These are phyloP conservation scores for Platanus orientalis DNA, from an alignment of 164 flowering plant genomes.

Conservation along the genomic window DNA sequence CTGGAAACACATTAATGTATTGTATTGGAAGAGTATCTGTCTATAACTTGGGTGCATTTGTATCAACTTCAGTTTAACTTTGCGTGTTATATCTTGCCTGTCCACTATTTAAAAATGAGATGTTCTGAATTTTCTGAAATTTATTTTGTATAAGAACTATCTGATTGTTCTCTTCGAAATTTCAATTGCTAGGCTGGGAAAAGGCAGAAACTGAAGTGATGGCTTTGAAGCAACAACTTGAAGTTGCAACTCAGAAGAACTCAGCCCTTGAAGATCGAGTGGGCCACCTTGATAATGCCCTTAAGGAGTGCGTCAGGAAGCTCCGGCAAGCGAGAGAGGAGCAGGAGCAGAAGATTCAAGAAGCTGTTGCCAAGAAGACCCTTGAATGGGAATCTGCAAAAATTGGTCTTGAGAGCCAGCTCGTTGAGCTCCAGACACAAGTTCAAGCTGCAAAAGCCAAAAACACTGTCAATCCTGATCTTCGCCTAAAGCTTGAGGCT, in stretches of 20 bases:
- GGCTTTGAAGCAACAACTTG: constrained; percentile 63
- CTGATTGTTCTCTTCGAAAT: background rate
- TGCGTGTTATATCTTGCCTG: too few species aligned
- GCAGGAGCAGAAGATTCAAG: constrained; percentile 44
- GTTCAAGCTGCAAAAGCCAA: constrained; percentile 38
- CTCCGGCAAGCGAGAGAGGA: constrained; percentile 53
- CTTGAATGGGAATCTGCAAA: constrained; percentile 55
- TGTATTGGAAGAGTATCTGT: too few species aligned
- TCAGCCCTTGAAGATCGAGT: constrained; percentile 62
- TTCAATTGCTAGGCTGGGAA: constrained; percentile 71
- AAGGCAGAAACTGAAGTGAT: constrained; percentile 80
- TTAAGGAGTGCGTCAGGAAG: constrained; percentile 58
- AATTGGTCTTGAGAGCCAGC: constrained; percentile 49
- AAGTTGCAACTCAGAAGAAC: constrained; percentile 49
- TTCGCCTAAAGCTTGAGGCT: constrained; percentile 36
- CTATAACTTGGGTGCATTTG: too few species aligned
- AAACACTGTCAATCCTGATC: constrained; percentile 26
- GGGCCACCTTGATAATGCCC: constrained; percentile 52
- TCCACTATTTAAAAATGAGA: background rate
- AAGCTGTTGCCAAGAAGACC: constrained; percentile 40
- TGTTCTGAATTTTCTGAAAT: background rate
- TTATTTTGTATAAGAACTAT: background rate
- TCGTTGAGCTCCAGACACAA: constrained; percentile 46
- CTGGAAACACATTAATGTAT: too few species aligned
- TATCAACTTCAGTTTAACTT: too few species aligned